Base-by-base conservation (phyloP, 345 rosid genomes). In the Euphorbia lathyris region DNA sequence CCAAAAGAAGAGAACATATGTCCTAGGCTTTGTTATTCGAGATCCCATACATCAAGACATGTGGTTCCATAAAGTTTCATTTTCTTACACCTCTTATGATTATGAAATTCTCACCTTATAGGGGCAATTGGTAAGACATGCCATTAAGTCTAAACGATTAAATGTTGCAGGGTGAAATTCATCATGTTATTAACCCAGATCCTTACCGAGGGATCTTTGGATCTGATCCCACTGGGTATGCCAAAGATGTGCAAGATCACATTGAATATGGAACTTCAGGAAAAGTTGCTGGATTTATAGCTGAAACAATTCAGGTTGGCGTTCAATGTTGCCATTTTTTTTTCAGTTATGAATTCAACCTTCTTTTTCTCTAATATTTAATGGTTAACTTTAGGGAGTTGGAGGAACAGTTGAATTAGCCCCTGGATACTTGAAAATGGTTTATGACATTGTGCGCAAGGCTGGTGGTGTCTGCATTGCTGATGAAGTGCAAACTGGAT, bases 391-490 rank as follows among this genome's bases (percentile, higher is more conserved):
- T 51, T 60, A 90, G 98, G 99, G 97, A 52, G 97, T 83, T 11
- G 99, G 99, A 70, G 99, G 99, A 72, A 84, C 97, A 69, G 97
- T 92, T 68, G 99, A 95, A 77, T 77, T 95, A 45, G 97, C 99
- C 80, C 96, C 97, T 19, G 98, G 97, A 51, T 95, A 95, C 81
- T 74, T 92, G 68, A 89, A 89, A 77, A 76, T 74, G 62, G 97
- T 90, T 42, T 90, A 90, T 79, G 97, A 86, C 67, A 88, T 83
- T 79, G 90, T 95, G 26, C 88, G 73, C 67, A 85, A 87, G 51
- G 96, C 98, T 76, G 94, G 97, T 32, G 96, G 98, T 72, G 86
- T 88, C 73, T 88, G 97, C 84, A 95, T 90, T 50, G 99, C 96
- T 4, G 99, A 92, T 77, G 97, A 95, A 85, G 97, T 95, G 65